These are phyloP conservation scores for Aspergillus panamensis DNA, from an alignment of 495 filamentous ascomycete genomes.

Conservation along the genomic window DNA sequence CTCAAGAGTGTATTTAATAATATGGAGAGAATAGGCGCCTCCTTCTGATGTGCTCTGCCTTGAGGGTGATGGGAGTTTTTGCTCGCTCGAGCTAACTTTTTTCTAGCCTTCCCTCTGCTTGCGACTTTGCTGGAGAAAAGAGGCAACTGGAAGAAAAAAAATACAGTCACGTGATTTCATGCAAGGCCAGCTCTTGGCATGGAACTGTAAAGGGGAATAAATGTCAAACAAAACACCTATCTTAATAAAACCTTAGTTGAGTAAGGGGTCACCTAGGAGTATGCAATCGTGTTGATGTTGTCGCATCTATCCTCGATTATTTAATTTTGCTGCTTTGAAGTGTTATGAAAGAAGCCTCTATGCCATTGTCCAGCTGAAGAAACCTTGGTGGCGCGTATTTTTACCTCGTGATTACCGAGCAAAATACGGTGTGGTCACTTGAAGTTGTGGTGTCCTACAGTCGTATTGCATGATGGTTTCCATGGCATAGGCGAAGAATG, in stretches of 20 bases:
- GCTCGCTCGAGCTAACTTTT: conserved; percentile 11
- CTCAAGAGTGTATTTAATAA: neutral
- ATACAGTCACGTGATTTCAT: conserved; percentile 23
- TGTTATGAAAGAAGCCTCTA: neutral
- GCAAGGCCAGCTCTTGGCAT: conserved; percentile 21
- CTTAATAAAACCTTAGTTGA: neutral
- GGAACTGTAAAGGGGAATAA: conserved; percentile 3
- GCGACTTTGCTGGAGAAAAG: conserved; percentile 19
- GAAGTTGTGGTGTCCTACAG: neutral
- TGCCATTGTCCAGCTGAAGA: conserved; percentile 1
- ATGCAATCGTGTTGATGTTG: neutral
- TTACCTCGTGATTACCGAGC: neutral
- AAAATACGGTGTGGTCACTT: neutral
- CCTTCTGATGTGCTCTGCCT: conserved; percentile 19
- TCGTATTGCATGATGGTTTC: conserved; percentile 8
- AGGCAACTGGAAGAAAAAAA: conserved; percentile 19
- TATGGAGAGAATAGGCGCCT: conserved; percentile 1
- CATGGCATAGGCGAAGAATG: conserved; percentile 11
- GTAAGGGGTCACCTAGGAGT: neutral
- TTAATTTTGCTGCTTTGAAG: neutral
- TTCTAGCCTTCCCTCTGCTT: conserved; percentile 18
- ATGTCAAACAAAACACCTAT: conserved; percentile 2
- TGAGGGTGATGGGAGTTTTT: conserved; percentile 11
- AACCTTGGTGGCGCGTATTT: neutral
- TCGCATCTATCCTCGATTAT: neutral